These are phyloP conservation scores for Cyathus pygmaeus DNA, from an alignment of 1,284 basidiomycete genomes.

Conservation along the genomic window DNA sequence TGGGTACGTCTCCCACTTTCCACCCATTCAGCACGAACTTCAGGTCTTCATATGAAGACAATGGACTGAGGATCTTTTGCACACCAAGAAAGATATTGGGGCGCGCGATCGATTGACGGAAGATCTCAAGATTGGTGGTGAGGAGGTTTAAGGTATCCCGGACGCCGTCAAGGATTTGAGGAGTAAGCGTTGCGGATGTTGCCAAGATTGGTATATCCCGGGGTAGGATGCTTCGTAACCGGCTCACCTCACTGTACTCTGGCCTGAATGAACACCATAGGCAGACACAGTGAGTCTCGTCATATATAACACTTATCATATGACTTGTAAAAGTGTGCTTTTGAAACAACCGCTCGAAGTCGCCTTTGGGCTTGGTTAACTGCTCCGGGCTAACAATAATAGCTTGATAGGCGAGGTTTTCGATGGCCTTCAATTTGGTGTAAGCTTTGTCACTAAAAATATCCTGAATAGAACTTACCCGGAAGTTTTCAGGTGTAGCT, in stretches of 20 bases:
- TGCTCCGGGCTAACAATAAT: constrained; percentile 19
- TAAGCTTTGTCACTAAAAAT: not conserved
- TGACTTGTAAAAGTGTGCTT: constrained; percentile 8
- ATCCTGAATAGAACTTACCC: constrained; percentile 1
- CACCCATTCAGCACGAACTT: too few species aligned
- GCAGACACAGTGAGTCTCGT: constrained; percentile 45
- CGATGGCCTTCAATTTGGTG: constrained; percentile 30
- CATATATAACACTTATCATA: constrained; percentile 25
- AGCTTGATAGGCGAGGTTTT: constrained; percentile 7
- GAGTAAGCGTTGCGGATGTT: constrained; percentile 38
- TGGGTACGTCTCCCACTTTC: constrained; percentile 14
- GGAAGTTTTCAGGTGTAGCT: constrained; percentile 4
- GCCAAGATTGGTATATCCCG: constrained; percentile 28
- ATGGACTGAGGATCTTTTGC: too few species aligned
- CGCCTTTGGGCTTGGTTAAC: constrained; percentile 13
- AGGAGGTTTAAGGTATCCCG: too few species aligned
- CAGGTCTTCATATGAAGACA: too few species aligned
- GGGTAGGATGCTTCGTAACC: constrained; percentile 30
- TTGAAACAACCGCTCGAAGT: constrained; percentile 9
- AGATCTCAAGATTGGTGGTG: too few species aligned
- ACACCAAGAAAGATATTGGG: too few species aligned
- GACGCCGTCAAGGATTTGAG: too few species aligned
- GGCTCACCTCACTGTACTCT: constrained; percentile 35
- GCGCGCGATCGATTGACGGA: too few species aligned
- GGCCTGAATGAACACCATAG: constrained; percentile 41